Percentiles rank a stretch among this genome's conserved stretches.
Conservation (phyloP, 176 grass and related monocot species). For the maize (Zea mays) region DNA sequence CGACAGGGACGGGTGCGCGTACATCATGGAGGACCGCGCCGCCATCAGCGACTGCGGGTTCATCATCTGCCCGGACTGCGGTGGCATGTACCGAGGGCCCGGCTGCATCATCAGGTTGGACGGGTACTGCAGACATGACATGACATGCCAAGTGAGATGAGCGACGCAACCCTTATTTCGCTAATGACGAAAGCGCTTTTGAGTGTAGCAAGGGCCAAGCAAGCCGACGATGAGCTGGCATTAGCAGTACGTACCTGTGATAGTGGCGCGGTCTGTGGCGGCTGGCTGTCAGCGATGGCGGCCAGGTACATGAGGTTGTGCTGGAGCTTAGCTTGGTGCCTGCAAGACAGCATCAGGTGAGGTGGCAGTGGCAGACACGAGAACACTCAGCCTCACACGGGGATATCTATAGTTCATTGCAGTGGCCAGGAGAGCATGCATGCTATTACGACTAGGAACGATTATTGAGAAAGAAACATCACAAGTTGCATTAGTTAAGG, state of each 20-base stretch:
- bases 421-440: constrained; percentile 27
- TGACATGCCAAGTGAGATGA: constrained; percentile 10
- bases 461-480: constrained; percentile 27
- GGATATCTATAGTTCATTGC: constrained; percentile 17
- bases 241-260: constrained; percentile 60
- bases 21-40: constrained; percentile 80
- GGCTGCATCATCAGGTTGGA: constrained; percentile 87
- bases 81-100: constrained; percentile 71
- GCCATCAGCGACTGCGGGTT: constrained; percentile 75
- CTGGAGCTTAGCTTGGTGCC: constrained; percentile 97
- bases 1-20: constrained; percentile 63
- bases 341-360: constrained; percentile 36
- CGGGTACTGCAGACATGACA: constrained; percentile 50
- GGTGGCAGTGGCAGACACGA: constrained; percentile 14
- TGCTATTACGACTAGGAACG: constrained; percentile 6
- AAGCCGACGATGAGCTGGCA: not conserved
- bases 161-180: not conserved
- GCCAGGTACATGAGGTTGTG: constrained; percentile 99
- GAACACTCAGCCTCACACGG: not conserved
- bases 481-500: not conserved
- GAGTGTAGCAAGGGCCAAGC: not conserved
- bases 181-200: not conserved
- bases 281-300: constrained; percentile 91
- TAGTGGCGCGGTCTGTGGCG: constrained; percentile 64
- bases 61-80: constrained; percentile 74